Evolutionary conservation across 371 early-diverging fungal species (phyloP).

Genomic region (Lichtheimia corymbifera): DNA sequence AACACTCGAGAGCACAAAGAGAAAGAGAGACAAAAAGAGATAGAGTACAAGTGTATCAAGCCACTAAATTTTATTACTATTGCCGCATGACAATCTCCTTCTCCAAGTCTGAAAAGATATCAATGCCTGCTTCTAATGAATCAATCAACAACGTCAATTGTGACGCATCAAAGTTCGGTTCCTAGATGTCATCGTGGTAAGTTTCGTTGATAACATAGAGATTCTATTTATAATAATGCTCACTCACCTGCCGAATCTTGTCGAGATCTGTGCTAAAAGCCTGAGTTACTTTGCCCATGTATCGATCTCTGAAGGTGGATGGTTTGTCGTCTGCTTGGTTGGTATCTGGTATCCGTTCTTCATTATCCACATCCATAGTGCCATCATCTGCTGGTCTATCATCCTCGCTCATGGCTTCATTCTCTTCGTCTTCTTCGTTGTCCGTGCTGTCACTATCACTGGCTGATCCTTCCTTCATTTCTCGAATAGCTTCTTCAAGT

Average conservation of each 20-base stretch:
- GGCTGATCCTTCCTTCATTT: slow-evolving; percentile 10
- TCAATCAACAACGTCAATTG: slow-evolving; percentile 43
- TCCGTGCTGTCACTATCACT: slow-evolving; percentile 27
- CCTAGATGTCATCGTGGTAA: slow-evolving; percentile 17
- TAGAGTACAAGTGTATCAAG: neutral
- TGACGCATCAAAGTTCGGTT: slow-evolving; percentile 35
- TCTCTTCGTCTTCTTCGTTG: slow-evolving; percentile 22
- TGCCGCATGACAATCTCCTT: slow-evolving; percentile 35
- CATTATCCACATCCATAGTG: slow-evolving; percentile 18
- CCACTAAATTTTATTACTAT: slow-evolving; percentile 7
- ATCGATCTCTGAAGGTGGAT: slow-evolving; percentile 35
- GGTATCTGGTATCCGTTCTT: slow-evolving; percentile 10
- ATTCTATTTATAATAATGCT: too few species aligned
- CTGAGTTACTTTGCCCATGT: slow-evolving; percentile 44
- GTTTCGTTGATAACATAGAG: too few species aligned
- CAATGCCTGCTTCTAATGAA: slow-evolving; percentile 51
- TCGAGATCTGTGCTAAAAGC: slow-evolving; percentile 51
- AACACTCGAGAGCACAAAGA: neutral
- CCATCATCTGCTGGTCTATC: slow-evolving; percentile 10
- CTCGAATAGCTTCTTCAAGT: slow-evolving; percentile 31
- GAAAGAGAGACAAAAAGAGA: neutral
- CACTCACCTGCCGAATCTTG: slow-evolving; percentile 47
- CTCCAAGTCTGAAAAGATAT: slow-evolving; percentile 41
- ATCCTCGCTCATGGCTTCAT: slow-evolving; percentile 13
- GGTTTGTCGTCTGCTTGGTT: slow-evolving; percentile 9